Percentiles rank a stretch among this genome's conserved stretches.
These are phyloP conservation scores for Alternaria consortialis DNA, from an alignment of 2,329 filamentous ascomycete species.

Conservation along the genomic window DNA sequence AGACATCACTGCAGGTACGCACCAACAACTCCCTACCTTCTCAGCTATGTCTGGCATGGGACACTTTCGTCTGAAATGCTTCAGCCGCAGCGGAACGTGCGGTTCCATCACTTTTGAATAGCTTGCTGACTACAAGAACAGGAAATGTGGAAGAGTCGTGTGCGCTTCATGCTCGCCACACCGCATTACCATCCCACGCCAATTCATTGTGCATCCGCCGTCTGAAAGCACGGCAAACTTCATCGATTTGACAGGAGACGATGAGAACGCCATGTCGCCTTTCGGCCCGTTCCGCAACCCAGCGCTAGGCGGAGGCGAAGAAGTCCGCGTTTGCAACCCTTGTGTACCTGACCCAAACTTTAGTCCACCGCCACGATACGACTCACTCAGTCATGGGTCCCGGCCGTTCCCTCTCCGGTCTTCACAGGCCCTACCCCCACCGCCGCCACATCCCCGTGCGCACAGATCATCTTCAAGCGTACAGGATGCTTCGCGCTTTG, in stretches of 20 bases:
- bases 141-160: conserved; percentile 92
- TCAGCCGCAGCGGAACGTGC: background rate
- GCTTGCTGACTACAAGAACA: conserved; percentile 41
- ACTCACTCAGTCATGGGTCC: conserved; percentile 8
- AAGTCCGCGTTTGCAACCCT: conserved; percentile 75
- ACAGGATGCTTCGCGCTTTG: conserved; percentile 27
- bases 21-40: background rate
- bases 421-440: conserved; percentile 16
- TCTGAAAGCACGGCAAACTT: conserved; percentile 41
- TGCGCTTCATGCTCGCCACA: conserved; percentile 91
- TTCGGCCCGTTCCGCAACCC: conserved; percentile 54
- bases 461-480: conserved; percentile 35
- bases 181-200: conserved; percentile 90
- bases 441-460: conserved; percentile 26
- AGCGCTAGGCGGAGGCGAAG: conserved; percentile 69
- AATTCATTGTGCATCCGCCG: conserved; percentile 84
- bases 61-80: background rate
- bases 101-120: background rate
- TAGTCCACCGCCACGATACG: conserved; percentile 64
- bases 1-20: conserved; percentile 90
- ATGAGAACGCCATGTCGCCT: conserved; percentile 34
- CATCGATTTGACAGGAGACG: conserved; percentile 58
- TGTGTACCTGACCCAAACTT: conserved; percentile 76
- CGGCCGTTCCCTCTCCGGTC: conserved; percentile 18
- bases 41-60: background rate